Evolutionary conservation across 768 basidiomycete genomes (phyloP), one percentile per base, ranked within the genome.

Genomic region (Termitomyces sp.): DNA sequence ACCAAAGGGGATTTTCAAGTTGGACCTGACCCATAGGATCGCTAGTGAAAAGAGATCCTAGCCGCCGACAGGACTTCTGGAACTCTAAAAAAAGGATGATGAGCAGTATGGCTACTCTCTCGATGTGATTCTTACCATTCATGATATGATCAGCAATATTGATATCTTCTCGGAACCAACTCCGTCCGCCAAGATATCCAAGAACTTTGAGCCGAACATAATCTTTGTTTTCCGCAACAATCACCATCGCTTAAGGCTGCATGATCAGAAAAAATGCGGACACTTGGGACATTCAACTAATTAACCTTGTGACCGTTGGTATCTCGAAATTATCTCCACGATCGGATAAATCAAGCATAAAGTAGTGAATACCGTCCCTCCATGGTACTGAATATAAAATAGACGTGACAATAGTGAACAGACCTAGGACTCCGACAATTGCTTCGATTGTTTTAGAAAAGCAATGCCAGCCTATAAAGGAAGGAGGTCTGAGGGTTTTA

Each of bases 101-200:
- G 22, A 44, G 35, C 20, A 45, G 30, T n/a, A 9, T 22, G 6
- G 6, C 10, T 55, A 20, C 10, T 4, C 9, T n/a, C 8, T 16
- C 7, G 46, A 42, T 44, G 5, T 8, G 9, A 44, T 16, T 4
- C 48, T n/a, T 58, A 72, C 73, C 69, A 18, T 63, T 52, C 6
- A 69, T 52, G 20, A 76, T 69, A 63, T 72, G 70, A 10, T 56
- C 47, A 6, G 64, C 59, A 28, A 79, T 58, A 45, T 72, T 69
- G 18, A 77, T 68, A 57, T 77, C 76, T 57, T 73, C 68, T 53
- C 71, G 58, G 43, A 70, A 75, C 9, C 59, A 0, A 18, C 10
- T 46, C 0, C 8, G 53, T 42, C 52, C 66, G 65, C 43, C 62
- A 53, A 8, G 53, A 8, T 42, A 0, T 2, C 12, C 35, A 12